These are phyloP conservation scores for Kwoniella botswanensis DNA, from an alignment of 768 basidiomycete genomes.

Conservation along the genomic window DNA sequence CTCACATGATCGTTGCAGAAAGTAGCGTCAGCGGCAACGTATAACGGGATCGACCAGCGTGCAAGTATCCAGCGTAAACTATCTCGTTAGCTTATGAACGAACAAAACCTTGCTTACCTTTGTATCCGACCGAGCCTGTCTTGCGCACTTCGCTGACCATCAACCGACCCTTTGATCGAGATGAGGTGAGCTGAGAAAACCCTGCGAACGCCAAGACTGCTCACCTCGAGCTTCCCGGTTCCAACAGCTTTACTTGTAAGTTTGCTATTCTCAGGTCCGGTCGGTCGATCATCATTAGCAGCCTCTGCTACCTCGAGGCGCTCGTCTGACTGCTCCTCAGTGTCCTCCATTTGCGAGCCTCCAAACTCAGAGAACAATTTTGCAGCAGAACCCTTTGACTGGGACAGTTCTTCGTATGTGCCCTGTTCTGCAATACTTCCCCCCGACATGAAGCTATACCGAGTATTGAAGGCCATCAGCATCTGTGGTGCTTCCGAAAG, in stretches of 20 bases:
- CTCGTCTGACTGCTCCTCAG: slow-evolving; percentile 30
- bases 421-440: slow-evolving; percentile 64
- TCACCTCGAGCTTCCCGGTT: slow-evolving; percentile 66
- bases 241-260: slow-evolving; percentile 61
- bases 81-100: slow-evolving; percentile 23
- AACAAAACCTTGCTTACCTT: slow-evolving; percentile 26
- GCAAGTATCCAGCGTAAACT: slow-evolving; percentile 70
- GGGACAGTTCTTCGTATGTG: slow-evolving; percentile 65
- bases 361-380: slow-evolving; percentile 70
- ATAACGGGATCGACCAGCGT: slow-evolving; percentile 64
- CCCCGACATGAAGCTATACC: slow-evolving; percentile 57
- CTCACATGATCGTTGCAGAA: slow-evolving; percentile 67
- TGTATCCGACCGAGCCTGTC: slow-evolving; percentile 64
- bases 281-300: neutral
- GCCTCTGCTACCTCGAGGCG: no score
- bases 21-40: slow-evolving; percentile 65
- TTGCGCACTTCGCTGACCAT: slow-evolving; percentile 69
- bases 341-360: slow-evolving; percentile 56
- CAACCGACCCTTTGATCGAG: slow-evolving; percentile 62
- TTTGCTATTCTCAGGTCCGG: slow-evolving; percentile 53
- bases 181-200: no score
- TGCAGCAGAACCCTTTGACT: slow-evolving; percentile 65
- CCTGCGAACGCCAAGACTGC: neutral
- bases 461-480: neutral
- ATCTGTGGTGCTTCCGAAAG: no score